Conservation (phyloP, 495 filamentous ascomycete genomes). For the Talaromyces borbonicus region DNA sequence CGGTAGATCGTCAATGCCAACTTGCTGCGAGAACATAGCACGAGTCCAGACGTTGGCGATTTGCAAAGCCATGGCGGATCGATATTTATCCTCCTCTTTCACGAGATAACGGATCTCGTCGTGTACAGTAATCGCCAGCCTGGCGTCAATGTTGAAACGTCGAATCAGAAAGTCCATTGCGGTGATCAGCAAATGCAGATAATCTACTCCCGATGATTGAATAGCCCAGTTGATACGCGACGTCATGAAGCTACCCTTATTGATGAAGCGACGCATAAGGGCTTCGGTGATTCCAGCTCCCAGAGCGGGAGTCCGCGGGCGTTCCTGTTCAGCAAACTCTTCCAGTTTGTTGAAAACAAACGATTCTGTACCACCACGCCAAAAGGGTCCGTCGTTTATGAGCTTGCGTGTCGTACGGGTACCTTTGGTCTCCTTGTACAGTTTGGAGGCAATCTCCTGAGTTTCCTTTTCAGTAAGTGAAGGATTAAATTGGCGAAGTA, state of each 20-base stretch:
- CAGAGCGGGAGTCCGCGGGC: slow-evolving; percentile 84
- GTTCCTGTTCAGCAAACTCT: slow-evolving; percentile 91
- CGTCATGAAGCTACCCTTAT: slow-evolving; percentile 86
- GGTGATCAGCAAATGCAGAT: slow-evolving; percentile 88
- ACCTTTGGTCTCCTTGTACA: slow-evolving; percentile 88
- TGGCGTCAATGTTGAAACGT: slow-evolving; percentile 74
- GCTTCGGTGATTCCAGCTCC: slow-evolving; percentile 96
- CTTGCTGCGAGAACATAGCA: slow-evolving; percentile 92
- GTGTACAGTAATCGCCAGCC: slow-evolving; percentile 89
- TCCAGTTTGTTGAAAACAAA: slow-evolving; percentile 98
- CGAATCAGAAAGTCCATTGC: slow-evolving; percentile 89
- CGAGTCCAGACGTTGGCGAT: slow-evolving; percentile 94
- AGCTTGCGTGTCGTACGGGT: slow-evolving; percentile 59
- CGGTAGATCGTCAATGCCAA: slow-evolving; percentile 90
- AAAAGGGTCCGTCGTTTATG: slow-evolving; percentile 69
- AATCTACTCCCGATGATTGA: slow-evolving; percentile 94
- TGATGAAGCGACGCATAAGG: slow-evolving; percentile 76
- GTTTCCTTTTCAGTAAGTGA: slow-evolving; percentile 67
- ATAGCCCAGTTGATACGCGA: slow-evolving; percentile 99
- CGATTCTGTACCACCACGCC: slow-evolving; percentile 92
- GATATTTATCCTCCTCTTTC: slow-evolving; percentile 75
- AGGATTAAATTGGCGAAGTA: slow-evolving; percentile 91
- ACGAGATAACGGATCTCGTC: slow-evolving; percentile 96
- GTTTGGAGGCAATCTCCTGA: slow-evolving; percentile 57
- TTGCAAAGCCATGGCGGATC: slow-evolving; percentile 82